Base-by-base conservation (phyloP, 495 filamentous ascomycete genomes). In the Chaetomium cochliodes region DNA sequence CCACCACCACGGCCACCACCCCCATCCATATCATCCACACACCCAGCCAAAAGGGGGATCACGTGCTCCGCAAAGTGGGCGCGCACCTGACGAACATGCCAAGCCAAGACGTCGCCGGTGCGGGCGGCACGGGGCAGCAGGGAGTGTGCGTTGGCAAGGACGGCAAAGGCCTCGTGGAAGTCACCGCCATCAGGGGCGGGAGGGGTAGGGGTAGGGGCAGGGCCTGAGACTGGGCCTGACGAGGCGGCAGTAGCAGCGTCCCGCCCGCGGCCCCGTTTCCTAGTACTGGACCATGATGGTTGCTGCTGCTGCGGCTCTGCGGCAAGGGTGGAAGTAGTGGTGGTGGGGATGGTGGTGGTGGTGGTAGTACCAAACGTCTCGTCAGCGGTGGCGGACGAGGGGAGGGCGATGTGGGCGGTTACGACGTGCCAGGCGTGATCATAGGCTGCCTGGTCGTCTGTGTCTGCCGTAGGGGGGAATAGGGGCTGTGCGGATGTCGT, bases 371-470 rank as follows among this genome's bases (percentile, higher is more conserved):
- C 79, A 69, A 79, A 78, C 37, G 74, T 77, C 58, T 79, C 77
- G 58, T 78, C 77, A 1, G 67, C 75, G 5, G 78, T 72, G 33
- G 75, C 80, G 33, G 80, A 77, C 52, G 77, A 64, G 13, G 87
- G 85, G 3, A 92, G 74, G 6, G 79, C 73, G 18, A 93, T 81
- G 53, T 83, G 85, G 44, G 79, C 76, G 13, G 87, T 91, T 52
- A 88, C 88, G 2, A 80, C 74, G 70, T 85, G 84, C 88, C 90
- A 92, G 44, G 89, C 85, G 59, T 84, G 81, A 66, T 90, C 84
- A 82, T 86, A 91, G 60, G 75, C 75, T 59, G 80, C 77, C 70
- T 88, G 86, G 63, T 91, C 85, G 47, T 74, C 68, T 23, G 65
- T 70, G 13, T 63, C 63, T 18, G 61, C 44, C n/a, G 60, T 50